Evolutionary conservation across 192 early-diverging fungal genomes (phyloP), one percentile per base, ranked within the genome.

Genomic region (Fimicolochytrium jonesii): DNA sequence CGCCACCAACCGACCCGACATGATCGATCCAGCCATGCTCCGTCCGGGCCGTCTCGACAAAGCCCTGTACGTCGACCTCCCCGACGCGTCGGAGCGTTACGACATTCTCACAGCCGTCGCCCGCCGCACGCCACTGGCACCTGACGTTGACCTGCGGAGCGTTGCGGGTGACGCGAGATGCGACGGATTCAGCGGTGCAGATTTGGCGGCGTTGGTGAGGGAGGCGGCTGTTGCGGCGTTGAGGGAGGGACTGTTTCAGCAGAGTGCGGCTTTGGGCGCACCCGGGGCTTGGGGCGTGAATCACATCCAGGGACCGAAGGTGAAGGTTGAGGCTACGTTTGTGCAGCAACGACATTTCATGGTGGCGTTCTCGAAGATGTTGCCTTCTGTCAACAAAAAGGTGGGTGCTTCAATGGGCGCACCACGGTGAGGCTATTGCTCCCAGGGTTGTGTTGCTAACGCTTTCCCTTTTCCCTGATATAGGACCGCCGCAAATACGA

Each of bases 21-120:
- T 94, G 68, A 94, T 99, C 59, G 96, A 99, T 62, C 88, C 96
- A 4, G 96, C 96, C 31, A 95, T 99, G 95, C 77, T 99, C 28
- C 90, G 96, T 23, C 93, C 94, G 2, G 96, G 96, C 13, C 90
- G 96, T 47, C 70, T 99, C 25, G 96, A 97, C 76, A 95, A 94
- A 63, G 71, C 93, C n/a, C 77, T 99, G n/a, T 99, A 96, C 71
- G 93, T 99, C 0, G 93, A 95, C 70, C 71, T 98, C 45, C 96
- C 96, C 0, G 86, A 82, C 1, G 72, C 84, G 30, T 58, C 54
- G 18, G 95, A 96, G 68, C 82, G 96, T 1, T 71, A 78, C 4
- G 90, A 93, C 34, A 99, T 99, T 37, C 66, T 99, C 37, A 77
- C 74, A 18, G 94, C 91, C 2, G 62, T 97, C 11, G 81, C 88